Percentiles rank a stretch among this genome's conserved stretches.
Conservation (phyloP, 768 basidiomycete genomes). For the Galerina sulciceps region DNA sequence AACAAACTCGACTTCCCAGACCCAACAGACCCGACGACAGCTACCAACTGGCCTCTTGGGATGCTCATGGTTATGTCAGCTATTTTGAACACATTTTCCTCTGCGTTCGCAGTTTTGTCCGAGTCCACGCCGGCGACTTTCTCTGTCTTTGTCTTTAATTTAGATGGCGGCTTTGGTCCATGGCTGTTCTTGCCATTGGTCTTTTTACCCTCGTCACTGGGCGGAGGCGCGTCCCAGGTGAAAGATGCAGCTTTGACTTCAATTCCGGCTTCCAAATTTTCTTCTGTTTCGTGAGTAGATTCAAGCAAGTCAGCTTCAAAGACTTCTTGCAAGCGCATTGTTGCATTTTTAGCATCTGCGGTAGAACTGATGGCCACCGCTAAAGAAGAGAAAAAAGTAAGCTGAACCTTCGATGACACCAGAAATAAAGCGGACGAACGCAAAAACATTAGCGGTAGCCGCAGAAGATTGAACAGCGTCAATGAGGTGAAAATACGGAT, state of each 20-base stretch:
- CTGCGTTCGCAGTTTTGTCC: slow-evolving; percentile 24
- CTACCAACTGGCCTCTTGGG: slow-evolving; percentile 77
- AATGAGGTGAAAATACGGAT: slow-evolving; percentile 83
- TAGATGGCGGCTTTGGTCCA: neutral
- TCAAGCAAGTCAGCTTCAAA: slow-evolving; percentile 1
- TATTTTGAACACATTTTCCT: slow-evolving; percentile 61
- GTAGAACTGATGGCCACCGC: slow-evolving; percentile 1
- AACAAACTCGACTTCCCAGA: slow-evolving; percentile 72
- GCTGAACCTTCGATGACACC: slow-evolving; percentile 8
- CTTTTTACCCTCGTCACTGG: slow-evolving; percentile 26
- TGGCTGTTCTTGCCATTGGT: neutral
- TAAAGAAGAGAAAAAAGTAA: slow-evolving; percentile 3
- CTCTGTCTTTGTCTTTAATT: slow-evolving; percentile 17
- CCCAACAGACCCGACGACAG: slow-evolving; percentile 84
- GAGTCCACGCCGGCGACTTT: slow-evolving; percentile 15
- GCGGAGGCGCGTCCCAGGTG: slow-evolving; percentile 82
- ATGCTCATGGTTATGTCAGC: slow-evolving; percentile 65
- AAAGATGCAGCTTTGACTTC: slow-evolving; percentile 42
- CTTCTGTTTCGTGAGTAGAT: neutral
- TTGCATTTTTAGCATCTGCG: slow-evolving; percentile 5
- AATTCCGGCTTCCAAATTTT: neutral
- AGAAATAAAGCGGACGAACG: slow-evolving; percentile 38
- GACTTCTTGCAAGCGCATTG: neutral
- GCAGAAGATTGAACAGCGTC: slow-evolving; percentile 80
- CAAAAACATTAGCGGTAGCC: slow-evolving; percentile 78